Conservation (phyloP, 176 grass and related monocot genomes). For the Leersia perrieri region DNA sequence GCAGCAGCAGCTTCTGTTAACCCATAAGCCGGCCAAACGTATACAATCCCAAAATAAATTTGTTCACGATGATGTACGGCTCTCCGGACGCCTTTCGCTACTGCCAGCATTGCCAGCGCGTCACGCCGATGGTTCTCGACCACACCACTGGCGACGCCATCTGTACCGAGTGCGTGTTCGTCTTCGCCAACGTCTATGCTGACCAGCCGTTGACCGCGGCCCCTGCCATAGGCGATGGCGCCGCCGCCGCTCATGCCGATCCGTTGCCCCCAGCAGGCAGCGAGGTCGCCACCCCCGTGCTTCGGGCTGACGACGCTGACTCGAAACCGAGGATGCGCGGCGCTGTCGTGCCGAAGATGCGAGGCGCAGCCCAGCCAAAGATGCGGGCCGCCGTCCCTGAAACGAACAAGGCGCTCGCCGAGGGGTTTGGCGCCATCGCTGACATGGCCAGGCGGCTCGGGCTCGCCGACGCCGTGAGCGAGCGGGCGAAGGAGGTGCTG, state of each 20-base stretch:
- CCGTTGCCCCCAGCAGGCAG: too few relatives aligned
- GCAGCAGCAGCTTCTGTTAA: too few relatives aligned
- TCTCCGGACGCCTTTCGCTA: neutral
- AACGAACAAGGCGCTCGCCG: neutral
- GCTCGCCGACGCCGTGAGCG: neutral
- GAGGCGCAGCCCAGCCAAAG: conserved; percentile 6
- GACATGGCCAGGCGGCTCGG: conserved; percentile 26
- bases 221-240: conserved; percentile 15
- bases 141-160: conserved; percentile 18
- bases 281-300: neutral
- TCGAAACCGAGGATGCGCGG: conserved; percentile 12
- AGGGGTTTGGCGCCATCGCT: conserved; percentile 3
- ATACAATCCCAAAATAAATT: too few relatives aligned
- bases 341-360: neutral
- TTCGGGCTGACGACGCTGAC: neutral
- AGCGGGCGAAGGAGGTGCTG: conserved; percentile 27
- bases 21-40: too few relatives aligned
- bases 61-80: neutral
- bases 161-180: neutral
- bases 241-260: too few relatives aligned
- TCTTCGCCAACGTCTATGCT: neutral
- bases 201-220: conserved; percentile 2
- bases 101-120: conserved; percentile 33
- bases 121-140: neutral
- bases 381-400: neutral